Evolutionary conservation across 1,284 basidiomycete species (phyloP).

Genomic region (Moniliella sp.): DNA sequence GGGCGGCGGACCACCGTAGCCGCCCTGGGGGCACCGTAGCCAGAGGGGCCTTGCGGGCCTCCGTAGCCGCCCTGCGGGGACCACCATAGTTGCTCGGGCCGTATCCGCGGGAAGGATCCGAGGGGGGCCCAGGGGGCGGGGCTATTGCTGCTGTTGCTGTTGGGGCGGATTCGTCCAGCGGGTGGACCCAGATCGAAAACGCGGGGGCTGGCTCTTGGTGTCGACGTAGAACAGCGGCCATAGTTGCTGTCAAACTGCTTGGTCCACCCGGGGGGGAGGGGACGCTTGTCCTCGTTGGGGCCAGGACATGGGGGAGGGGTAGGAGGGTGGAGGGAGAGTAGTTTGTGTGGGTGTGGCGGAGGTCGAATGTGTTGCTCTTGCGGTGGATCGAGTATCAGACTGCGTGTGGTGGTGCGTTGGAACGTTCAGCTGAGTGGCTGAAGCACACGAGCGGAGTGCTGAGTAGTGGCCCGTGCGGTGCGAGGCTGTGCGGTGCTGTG

Average conservation of each 20-base stretch:
- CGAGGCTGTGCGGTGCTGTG: too few relatives aligned
- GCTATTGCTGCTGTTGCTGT: slow-evolving; percentile 3
- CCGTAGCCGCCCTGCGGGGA: slow-evolving; percentile 5
- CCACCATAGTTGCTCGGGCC: slow-evolving; percentile 1
- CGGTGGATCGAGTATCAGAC: too few relatives aligned
- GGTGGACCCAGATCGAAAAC: slow-evolving; percentile 28
- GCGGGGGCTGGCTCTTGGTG: slow-evolving; percentile 19
- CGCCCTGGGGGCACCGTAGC: slow-evolving; percentile 3
- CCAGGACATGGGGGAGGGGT: not conserved
- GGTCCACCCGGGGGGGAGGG: slow-evolving; percentile 16
- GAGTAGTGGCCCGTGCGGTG: too few relatives aligned
- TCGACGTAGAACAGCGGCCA: slow-evolving; percentile 28
- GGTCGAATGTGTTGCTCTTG: too few relatives aligned
- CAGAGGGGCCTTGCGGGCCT: slow-evolving; percentile 1
- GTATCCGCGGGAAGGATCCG: slow-evolving; percentile 8
- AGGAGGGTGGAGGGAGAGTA: too few relatives aligned
- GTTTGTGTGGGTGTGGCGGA: too few relatives aligned
- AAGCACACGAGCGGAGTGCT: too few relatives aligned
- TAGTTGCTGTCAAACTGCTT: slow-evolving; percentile 29
- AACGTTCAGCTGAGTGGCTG: too few relatives aligned
- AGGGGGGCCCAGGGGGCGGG: slow-evolving; percentile 12
- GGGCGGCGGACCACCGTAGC: slow-evolving; percentile 9
- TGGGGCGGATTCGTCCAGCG: slow-evolving; percentile 9
- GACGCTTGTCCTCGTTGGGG: too few relatives aligned
- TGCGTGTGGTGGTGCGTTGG: too few relatives aligned